Conservation (phyloP, 2,329 filamentous ascomycete species). For the Sphaerulina vaccinii region DNA sequence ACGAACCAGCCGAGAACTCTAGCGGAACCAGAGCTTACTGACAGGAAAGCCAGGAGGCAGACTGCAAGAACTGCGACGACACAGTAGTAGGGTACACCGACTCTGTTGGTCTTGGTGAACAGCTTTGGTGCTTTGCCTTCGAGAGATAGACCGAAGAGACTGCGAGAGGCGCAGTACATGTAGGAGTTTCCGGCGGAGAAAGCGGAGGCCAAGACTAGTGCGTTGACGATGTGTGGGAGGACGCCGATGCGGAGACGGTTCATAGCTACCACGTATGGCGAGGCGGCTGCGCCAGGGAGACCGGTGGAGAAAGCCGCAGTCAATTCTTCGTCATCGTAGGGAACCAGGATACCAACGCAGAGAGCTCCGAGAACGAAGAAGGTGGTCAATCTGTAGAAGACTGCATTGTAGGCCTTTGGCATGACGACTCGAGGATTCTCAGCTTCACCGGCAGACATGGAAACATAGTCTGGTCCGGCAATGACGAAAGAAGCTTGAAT, state of each 20-base stretch:
- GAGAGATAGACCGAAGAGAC: slow-evolving; percentile 65
- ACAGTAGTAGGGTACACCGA: slow-evolving; percentile 73
- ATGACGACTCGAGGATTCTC: slow-evolving; percentile 68
- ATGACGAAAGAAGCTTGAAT: slow-evolving; percentile 70
- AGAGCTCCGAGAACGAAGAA: slow-evolving; percentile 77
- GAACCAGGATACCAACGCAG: slow-evolving; percentile 68
- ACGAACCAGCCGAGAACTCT: slow-evolving; percentile 72
- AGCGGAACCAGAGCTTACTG: slow-evolving; percentile 64
- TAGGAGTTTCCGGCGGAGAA: slow-evolving; percentile 68
- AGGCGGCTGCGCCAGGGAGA: slow-evolving; percentile 60
- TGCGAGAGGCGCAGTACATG: slow-evolving; percentile 65
- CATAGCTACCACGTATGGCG: slow-evolving; percentile 67
- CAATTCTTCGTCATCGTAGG: slow-evolving; percentile 67
- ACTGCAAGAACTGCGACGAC: slow-evolving; percentile 65
- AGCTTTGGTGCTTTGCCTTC: slow-evolving; percentile 56
- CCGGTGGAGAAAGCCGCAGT: slow-evolving; percentile 50
- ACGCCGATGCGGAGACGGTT: slow-evolving; percentile 61
- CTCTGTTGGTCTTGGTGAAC: slow-evolving; percentile 59
- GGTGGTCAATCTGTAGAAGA: slow-evolving; percentile 72
- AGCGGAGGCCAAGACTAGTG: slow-evolving; percentile 60
- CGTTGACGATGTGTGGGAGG: slow-evolving; percentile 70
- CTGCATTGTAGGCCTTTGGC: slow-evolving; percentile 72
- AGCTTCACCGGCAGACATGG: slow-evolving; percentile 66
- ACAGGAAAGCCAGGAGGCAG: slow-evolving; percentile 68
- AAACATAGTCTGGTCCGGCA: slow-evolving; percentile 66